Evolutionary conservation across 352 stramenopile species (phyloP).

Genomic region (Ophiocytium majus): DNA sequence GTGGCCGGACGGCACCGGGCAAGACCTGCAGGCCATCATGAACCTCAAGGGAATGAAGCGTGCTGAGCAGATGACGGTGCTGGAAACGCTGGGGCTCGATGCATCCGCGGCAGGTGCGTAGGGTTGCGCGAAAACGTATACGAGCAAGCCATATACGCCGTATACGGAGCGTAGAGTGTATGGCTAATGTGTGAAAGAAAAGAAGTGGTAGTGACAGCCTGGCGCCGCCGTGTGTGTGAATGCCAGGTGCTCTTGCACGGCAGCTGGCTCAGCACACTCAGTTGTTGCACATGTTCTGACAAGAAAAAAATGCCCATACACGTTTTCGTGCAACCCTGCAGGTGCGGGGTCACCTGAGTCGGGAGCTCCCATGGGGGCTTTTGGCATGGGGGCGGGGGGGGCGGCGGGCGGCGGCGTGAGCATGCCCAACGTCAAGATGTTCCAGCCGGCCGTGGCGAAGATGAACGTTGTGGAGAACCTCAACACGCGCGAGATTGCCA

Average conservation of each 20-base stretch:
- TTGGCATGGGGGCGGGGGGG: not conserved
- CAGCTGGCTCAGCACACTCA: too few relatives aligned
- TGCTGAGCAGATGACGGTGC: constrained; percentile 65
- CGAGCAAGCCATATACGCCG: too few relatives aligned
- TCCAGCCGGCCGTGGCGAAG: not conserved
- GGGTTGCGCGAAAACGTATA: too few relatives aligned
- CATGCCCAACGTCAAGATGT: not conserved
- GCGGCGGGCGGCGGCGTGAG: not conserved
- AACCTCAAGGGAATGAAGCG: constrained; percentile 83
- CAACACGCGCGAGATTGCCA: constrained; percentile 24
- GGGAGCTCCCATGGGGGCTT: not conserved
- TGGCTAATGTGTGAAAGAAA: too few relatives aligned
- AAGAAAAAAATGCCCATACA: too few relatives aligned
- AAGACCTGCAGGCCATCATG: constrained; percentile 87
- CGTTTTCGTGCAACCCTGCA: too few relatives aligned
- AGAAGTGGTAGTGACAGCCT: too few relatives aligned
- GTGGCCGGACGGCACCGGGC: constrained; percentile 83
- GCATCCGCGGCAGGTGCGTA: not conserved
- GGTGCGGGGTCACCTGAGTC: not conserved
- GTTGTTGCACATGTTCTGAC: too few relatives aligned
- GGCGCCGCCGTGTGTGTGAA: too few relatives aligned
- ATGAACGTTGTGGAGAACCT: not conserved
- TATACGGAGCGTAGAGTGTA: too few relatives aligned
- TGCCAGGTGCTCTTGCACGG: too few relatives aligned
- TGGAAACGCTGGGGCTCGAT: constrained; percentile 65